phyloP scores from a whole-genome alignment of 2,329 filamentous ascomycete genomes.

The Metarhizium sp. region DNA sequence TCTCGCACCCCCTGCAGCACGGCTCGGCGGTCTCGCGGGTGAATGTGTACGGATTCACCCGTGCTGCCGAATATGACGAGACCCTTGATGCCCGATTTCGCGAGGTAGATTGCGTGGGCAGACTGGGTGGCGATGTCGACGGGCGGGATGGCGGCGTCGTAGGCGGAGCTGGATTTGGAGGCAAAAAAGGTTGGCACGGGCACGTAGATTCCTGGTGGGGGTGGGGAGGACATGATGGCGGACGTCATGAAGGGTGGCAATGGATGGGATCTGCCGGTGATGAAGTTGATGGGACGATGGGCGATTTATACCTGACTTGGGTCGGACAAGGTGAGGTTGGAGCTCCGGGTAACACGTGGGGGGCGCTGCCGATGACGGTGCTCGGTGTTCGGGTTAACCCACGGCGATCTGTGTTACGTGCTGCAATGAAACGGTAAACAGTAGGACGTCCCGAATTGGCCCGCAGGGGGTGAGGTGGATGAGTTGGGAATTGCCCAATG shows the following conservation, averaged over 20 bases:
- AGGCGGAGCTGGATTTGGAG: slow-evolving; percentile 28
- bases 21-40: slow-evolving; percentile 43
- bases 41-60: slow-evolving; percentile 54
- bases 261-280: not conserved
- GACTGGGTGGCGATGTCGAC: slow-evolving; percentile 50
- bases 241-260: not conserved
- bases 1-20: slow-evolving; percentile 46
- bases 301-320: not conserved
- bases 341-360: not conserved
- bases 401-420: not conserved
- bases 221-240: slow-evolving; percentile 23
- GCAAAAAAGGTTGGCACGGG: slow-evolving; percentile 57
- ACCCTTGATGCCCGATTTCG: slow-evolving; percentile 48
- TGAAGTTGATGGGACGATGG: not conserved
- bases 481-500: not conserved
- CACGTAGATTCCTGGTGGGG: slow-evolving; percentile 47
- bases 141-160: slow-evolving; percentile 35
- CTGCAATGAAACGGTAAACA: not conserved
- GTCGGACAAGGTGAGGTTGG: not conserved
- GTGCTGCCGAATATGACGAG: slow-evolving; percentile 55
- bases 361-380: not conserved
- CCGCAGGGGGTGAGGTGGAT: not conserved
- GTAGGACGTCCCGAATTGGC: not conserved
- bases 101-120: slow-evolving; percentile 50
- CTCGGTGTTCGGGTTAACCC: slow-evolving; percentile 7